Evolutionary conservation across 2,329 filamentous ascomycete genomes (phyloP).

Genomic region (Aspergillus sp.): DNA sequence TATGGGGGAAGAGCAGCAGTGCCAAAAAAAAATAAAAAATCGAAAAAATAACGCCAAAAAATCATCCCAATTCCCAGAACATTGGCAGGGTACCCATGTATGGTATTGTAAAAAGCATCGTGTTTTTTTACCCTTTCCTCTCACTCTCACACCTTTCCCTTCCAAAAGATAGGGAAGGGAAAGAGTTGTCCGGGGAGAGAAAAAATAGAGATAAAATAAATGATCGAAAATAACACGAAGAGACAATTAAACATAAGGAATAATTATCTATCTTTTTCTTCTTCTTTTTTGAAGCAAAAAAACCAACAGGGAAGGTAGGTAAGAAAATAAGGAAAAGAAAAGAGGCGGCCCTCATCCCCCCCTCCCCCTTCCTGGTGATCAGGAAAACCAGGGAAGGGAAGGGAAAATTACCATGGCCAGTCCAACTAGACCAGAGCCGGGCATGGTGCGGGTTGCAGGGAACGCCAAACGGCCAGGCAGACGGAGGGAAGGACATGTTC

Average conservation of each 20-base stretch:
- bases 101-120: conserved; percentile 9
- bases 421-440: conserved; percentile 16
- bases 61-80: conserved; percentile 11
- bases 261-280: neutral
- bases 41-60: conserved; percentile 8
- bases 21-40: conserved; percentile 6
- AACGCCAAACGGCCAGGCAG: conserved; percentile 12
- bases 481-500: neutral
- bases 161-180: neutral
- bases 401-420: conserved; percentile 4
- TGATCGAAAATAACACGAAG: conserved; percentile 3
- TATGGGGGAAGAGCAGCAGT: neutral
- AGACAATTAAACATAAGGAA: conserved; percentile 1
- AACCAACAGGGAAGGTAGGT: neutral
- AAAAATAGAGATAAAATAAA: conserved; percentile 3
- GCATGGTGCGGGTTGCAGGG: conserved; percentile 17
- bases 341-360: neutral
- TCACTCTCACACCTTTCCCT: neutral
- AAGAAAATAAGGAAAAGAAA: conserved; percentile 5
- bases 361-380: conserved; percentile 14
- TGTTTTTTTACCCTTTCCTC: neutral
- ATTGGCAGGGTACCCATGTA: conserved; percentile 12
- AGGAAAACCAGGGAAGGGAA: conserved; percentile 11
- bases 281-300: neutral
- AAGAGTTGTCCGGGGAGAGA: neutral